Percentiles rank a stretch among this genome's conserved stretches.
phyloP scores from a whole-genome alignment of 2,329 filamentous ascomycete species.

The Nemania diffusa region DNA sequence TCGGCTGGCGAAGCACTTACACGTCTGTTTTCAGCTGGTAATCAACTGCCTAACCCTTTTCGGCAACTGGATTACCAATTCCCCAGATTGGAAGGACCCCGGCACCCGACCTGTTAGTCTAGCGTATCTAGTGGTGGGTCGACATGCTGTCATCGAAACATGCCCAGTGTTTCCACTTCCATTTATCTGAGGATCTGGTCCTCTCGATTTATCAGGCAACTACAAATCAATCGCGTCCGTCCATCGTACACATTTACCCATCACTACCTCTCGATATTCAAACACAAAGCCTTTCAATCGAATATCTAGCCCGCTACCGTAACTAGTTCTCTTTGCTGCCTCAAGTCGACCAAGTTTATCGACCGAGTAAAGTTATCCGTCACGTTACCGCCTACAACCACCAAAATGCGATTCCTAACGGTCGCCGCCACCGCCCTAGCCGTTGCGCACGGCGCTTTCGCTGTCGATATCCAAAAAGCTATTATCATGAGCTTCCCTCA shows the following conservation, averaged over 20 bases:
- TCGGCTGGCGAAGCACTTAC: not conserved
- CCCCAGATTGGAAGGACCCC: conserved; percentile 29
- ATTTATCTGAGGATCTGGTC: not conserved
- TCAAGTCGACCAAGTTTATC: not conserved
- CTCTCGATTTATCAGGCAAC: conserved; percentile 16
- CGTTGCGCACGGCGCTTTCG: conserved; percentile 67
- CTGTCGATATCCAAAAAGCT: conserved; percentile 74
- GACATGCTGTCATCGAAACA: conserved; percentile 18
- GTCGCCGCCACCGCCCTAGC: conserved; percentile 66
- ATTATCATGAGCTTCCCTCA: conserved; percentile 83
- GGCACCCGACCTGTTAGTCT: conserved; percentile 1
- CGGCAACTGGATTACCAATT: conserved; percentile 4
- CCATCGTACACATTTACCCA: not conserved
- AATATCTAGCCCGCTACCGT: not conserved
- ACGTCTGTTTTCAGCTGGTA: conserved; percentile 15
- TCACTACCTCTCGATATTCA: not conserved
- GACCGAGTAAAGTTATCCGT: conserved; percentile 23
- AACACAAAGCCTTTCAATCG: not conserved
- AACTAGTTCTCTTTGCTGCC: not conserved
- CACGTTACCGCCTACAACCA: conserved; percentile 25
- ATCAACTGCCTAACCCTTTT: not conserved
- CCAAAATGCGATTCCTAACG: conserved; percentile 71
- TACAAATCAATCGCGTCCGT: conserved; percentile 4
- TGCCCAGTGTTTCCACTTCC: conserved; percentile 1
- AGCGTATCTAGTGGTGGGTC: not conserved